Conservation (phyloP, 179 eudicot genomes). For the Beta corolliflora region DNA sequence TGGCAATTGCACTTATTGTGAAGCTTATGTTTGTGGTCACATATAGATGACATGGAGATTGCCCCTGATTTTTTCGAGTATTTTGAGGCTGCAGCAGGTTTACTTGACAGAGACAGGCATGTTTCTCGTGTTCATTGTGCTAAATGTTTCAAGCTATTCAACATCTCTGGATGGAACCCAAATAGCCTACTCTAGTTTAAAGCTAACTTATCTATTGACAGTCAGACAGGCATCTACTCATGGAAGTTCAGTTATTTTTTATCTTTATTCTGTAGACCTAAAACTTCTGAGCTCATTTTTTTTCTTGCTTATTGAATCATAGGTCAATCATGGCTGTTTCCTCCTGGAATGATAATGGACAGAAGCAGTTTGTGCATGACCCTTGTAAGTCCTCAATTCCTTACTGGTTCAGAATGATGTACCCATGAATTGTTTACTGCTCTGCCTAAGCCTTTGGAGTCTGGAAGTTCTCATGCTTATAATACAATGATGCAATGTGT, state of each 20-base stretch:
- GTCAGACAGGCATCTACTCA: not conserved
- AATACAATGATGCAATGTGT: not conserved
- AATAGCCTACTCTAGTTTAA: not conserved
- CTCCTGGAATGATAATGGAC: conserved; percentile 99
- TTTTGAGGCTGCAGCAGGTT: conserved; percentile 89
- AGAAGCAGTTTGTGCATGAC: conserved; percentile 94
- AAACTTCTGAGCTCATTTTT: not conserved
- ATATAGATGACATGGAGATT: conserved; percentile 97
- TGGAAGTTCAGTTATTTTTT: not conserved
- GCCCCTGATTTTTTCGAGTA: conserved; percentile 96
- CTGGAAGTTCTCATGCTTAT: not conserved
- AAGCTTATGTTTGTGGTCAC: conserved; percentile 21
- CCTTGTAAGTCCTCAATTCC: conserved; percentile 65
- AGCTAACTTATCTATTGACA: not conserved
- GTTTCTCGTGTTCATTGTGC: conserved; percentile 26
- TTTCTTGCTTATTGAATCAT: conserved; percentile 19
- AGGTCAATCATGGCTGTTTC: conserved; percentile 99
- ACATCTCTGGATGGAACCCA: not conserved
- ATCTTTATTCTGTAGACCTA: not conserved
- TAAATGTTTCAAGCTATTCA: not conserved
- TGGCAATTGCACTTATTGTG: conserved; percentile 17
- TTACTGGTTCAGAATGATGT: conserved; percentile 3
- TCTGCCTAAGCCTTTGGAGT: not conserved
- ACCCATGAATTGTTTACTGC: not conserved
- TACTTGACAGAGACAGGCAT: conserved; percentile 89